Percentiles rank a stretch among this genome's conserved stretches.
phyloP scores from a whole-genome alignment of 2,329 filamentous ascomycete genomes.

The Colletotrichum sansevieriae region DNA sequence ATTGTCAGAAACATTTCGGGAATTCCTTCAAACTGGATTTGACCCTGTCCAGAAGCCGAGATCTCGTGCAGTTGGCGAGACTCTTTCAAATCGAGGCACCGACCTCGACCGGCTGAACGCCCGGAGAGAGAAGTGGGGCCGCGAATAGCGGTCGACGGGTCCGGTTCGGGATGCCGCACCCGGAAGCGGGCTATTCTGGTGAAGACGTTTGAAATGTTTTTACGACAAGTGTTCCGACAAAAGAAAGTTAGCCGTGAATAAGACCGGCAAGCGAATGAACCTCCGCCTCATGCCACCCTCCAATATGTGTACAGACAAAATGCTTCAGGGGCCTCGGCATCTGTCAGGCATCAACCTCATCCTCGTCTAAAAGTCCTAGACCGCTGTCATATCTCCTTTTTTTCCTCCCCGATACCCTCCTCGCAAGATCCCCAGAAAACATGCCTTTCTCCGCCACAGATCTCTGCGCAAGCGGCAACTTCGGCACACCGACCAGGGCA shows the following conservation, averaged over 20 bases:
- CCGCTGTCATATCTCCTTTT: conserved; percentile 67
- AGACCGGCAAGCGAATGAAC: conserved; percentile 17
- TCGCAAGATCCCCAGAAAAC: conserved; percentile 47
- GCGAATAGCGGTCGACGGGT: not conserved
- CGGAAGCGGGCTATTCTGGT: too few relatives aligned
- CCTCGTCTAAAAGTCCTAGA: conserved; percentile 67
- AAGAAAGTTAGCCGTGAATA: not conserved
- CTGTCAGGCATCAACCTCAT: conserved; percentile 54
- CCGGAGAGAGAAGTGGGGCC: conserved; percentile 10
- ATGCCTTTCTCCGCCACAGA: conserved; percentile 44
- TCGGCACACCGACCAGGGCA: conserved; percentile 20
- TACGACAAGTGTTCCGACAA: conserved; percentile 3
- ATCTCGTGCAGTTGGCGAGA: too few relatives aligned
- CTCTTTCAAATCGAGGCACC: too few relatives aligned
- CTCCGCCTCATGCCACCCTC: conserved; percentile 24
- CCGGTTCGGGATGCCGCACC: too few relatives aligned
- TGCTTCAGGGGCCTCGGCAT: not conserved
- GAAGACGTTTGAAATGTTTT: not conserved
- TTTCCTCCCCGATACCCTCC: conserved; percentile 53
- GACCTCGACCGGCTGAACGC: not conserved
- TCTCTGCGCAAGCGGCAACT: conserved; percentile 40
- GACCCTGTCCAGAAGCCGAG: not conserved
- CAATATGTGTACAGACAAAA: not conserved
- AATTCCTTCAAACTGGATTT: too few relatives aligned
- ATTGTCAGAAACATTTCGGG: too few relatives aligned